Percentiles rank a stretch among this genome's conserved stretches.
phyloP scores from a whole-genome alignment of 2,329 filamentous ascomycete genomes.

The Corinectria fuckeliana region DNA sequence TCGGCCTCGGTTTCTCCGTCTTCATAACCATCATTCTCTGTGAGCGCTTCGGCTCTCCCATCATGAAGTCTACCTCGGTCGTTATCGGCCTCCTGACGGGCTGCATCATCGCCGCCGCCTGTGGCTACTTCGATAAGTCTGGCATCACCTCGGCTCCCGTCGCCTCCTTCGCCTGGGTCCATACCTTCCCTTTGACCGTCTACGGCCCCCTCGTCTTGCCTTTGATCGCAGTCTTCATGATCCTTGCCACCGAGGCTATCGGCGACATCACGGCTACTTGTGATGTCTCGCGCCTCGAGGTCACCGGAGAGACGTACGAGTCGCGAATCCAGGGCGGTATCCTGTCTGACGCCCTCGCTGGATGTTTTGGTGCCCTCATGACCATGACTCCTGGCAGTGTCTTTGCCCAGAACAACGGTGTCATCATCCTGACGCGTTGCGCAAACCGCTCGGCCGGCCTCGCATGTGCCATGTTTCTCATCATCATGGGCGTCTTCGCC shows the following conservation, averaged over 20 bases:
- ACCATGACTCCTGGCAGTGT: constrained; percentile 82
- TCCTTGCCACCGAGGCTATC: constrained; percentile 80
- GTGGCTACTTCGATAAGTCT: constrained; percentile 78
- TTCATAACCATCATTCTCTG: constrained; percentile 81
- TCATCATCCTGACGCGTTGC: constrained; percentile 81
- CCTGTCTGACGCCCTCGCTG: constrained; percentile 78
- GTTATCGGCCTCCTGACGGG: constrained; percentile 76
- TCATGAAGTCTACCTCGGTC: constrained; percentile 83
- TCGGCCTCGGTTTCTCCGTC: constrained; percentile 80
- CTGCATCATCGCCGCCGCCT: constrained; percentile 79
- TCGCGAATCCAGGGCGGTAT: constrained; percentile 81
- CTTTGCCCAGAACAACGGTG: constrained; percentile 85
- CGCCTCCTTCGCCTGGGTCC: constrained; percentile 79
- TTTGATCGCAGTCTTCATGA: constrained; percentile 72
- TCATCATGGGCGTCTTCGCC: constrained; percentile 82
- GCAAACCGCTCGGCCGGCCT: constrained; percentile 83
- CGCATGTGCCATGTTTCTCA: constrained; percentile 76
- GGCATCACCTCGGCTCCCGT: constrained; percentile 74
- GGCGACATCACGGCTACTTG: constrained; percentile 83
- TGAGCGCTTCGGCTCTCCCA: constrained; percentile 80
- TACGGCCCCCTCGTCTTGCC: constrained; percentile 79
- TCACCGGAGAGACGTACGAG: constrained; percentile 75
- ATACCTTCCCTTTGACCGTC: constrained; percentile 75
- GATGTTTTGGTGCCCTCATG: constrained; percentile 75
- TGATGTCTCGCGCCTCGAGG: constrained; percentile 78